Evolutionary conservation across 2,329 filamentous ascomycete species (phyloP), one percentile per base, ranked within the genome.

Genomic region (Escovopsis weberi): DNA sequence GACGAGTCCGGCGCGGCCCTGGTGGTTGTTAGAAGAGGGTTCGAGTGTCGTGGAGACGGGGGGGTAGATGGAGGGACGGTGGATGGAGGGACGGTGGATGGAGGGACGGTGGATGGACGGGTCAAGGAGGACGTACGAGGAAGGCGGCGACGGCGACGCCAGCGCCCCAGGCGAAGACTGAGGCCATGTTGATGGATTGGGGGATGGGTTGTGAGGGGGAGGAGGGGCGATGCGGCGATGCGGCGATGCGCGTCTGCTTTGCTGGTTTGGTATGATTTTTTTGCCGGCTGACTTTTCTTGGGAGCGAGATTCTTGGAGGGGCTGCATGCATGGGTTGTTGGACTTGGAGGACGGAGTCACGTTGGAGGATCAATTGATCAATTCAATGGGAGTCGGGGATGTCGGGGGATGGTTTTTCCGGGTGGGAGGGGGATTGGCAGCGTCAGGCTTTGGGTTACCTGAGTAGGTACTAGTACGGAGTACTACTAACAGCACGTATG

Each of bases 1-100:
- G 55, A 96, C 83, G 34, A 94, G 75, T 55, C 88, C 89, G 47
- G 91, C 89, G 58, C 91, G 85, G 51, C 91, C 89, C 87, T 95
- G 55, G 35, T 32, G 4, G 33, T 12, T 19, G 12, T 33, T 12
- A 23, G 30, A 40, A 32, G 18, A 18, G 8, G 28, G 15, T 15
- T 15, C 15, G 26, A 18, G n/a, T n/a, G 11, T 32, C 28, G 28
- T 3, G 8, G 8, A 11, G 28, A 32, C 28, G 1, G 8, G 7
- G 11, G 28, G 28, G 8, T 30, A n/a, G 28, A 3, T 23, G 3
- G 23, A 23, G 23, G 4, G 23, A 4, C 28, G 28, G 28, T 4
- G 4, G 28, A 32, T 9, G 11, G 28, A 11, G 15, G 15, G 15
- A 15, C 15, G 15, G 40, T 36, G 4, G 19, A 30, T 30, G 36